These are phyloP conservation scores for Yamadazyma takamatsuzukensis DNA, from an alignment of 805 yeast genomes.

Conservation along the genomic window DNA sequence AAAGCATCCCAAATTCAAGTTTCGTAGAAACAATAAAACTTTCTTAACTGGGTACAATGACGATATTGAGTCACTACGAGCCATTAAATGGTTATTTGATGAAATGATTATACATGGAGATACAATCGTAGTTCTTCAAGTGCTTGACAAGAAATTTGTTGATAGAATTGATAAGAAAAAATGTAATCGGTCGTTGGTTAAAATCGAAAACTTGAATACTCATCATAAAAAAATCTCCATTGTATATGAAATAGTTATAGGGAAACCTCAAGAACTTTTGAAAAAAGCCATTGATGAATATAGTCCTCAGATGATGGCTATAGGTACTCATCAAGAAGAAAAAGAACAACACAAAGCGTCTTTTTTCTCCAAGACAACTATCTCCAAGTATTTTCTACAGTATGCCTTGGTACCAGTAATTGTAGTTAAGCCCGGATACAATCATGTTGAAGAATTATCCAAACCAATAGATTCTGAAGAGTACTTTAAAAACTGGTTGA, in stretches of 20 bases:
- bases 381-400: conserved; percentile 38
- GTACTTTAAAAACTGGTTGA: conserved; percentile 36
- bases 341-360: conserved; percentile 19
- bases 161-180: conserved; percentile 23
- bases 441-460: conserved; percentile 25
- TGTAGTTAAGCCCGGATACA: conserved; percentile 38
- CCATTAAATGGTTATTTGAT: conserved; percentile 43
- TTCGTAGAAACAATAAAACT: conserved; percentile 43
- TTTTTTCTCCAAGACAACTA: conserved; percentile 30
- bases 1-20: conserved; percentile 40
- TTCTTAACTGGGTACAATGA: conserved; percentile 37
- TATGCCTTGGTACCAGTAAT: conserved; percentile 44
- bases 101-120: conserved; percentile 43
- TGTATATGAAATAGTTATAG: conserved; percentile 39
- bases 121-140: conserved; percentile 39
- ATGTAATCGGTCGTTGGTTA: conserved; percentile 26
- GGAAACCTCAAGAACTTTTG: conserved; percentile 37
- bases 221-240: conserved; percentile 34
- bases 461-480: conserved; percentile 28
- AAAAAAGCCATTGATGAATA: conserved; percentile 39
- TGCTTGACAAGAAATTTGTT: conserved; percentile 32
- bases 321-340: conserved; percentile 37
- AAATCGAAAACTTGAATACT: conserved; percentile 31
- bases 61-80: conserved; percentile 34
- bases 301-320: conserved; percentile 43